Percentiles rank a stretch among this genome's conserved stretches.
phyloP scores from a whole-genome alignment of 176 grass and related monocot genomes.

The Juncus effusus region DNA sequence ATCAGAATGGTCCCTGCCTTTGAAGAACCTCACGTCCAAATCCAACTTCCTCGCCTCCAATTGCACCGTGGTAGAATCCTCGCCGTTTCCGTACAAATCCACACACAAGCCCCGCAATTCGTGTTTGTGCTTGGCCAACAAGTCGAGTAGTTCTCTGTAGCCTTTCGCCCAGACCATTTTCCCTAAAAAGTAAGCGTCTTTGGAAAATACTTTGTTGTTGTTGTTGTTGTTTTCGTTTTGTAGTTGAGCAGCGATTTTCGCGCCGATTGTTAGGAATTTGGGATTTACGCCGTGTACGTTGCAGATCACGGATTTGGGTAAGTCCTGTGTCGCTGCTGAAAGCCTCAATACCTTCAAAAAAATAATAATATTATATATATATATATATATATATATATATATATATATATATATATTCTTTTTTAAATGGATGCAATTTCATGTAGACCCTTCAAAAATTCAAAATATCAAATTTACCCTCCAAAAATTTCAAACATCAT shows the following conservation, averaged over 20 bases:
- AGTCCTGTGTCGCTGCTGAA: conserved; percentile 80
- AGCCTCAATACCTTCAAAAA: conserved; percentile 84
- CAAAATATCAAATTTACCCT: no score
- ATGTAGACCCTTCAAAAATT: no score
- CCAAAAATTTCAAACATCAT: no score
- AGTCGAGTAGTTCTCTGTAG: conserved; percentile 78
- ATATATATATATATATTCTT: no score
- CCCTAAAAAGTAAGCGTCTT: conserved; percentile 85
- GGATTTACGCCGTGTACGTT: conserved; percentile 91
- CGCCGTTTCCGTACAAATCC: conserved; percentile 76
- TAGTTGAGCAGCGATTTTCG: conserved; percentile 58
- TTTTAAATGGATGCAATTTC: no score
- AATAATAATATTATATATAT: no score
- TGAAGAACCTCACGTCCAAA: conserved; percentile 71
- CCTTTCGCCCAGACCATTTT: conserved; percentile 99
- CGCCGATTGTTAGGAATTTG: conserved; percentile 75
- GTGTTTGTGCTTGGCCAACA: conserved; percentile 59
- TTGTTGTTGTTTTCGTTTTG: conserved; percentile 23
- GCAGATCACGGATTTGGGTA: conserved; percentile 82
- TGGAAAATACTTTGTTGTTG: conserved; percentile 45
- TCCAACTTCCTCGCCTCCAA: conserved; percentile 59
- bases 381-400: no score
- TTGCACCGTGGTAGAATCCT: conserved; percentile 70
- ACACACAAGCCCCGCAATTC: conserved; percentile 54
- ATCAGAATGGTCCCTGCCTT: conserved; percentile 75